Evolutionary conservation across 306 rosid genomes (phyloP).

Genomic region (Cicer arietinum): DNA sequence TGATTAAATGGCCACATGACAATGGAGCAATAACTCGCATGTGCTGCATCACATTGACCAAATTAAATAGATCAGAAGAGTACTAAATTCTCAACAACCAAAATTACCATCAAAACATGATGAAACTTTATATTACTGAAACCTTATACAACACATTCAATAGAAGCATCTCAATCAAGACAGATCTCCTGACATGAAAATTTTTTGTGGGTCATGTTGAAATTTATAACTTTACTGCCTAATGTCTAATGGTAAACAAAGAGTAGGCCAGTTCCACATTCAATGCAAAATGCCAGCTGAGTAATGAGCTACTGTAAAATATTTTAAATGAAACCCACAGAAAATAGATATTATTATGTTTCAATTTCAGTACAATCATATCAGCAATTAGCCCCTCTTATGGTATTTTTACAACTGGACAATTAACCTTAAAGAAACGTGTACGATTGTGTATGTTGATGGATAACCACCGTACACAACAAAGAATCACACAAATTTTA

Average conservation of each 20-base stretch:
- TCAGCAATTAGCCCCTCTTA: constrained; percentile 35
- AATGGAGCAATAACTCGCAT: constrained; percentile 17
- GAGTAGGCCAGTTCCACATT: constrained; percentile 48
- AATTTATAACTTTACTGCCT: constrained; percentile 36
- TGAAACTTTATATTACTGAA: background rate
- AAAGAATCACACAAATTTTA: too few relatives aligned
- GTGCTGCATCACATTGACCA: constrained; percentile 40
- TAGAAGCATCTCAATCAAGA: constrained; percentile 40
- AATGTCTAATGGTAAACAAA: constrained; percentile 28
- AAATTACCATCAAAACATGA: constrained; percentile 38
- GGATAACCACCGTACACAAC: too few relatives aligned
- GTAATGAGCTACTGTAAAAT: constrained; percentile 37
- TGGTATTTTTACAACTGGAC: constrained; percentile 36
- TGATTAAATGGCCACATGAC: constrained; percentile 31
- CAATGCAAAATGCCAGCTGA: constrained; percentile 42
- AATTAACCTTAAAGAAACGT: constrained; percentile 42
- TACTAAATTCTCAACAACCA: constrained; percentile 37
- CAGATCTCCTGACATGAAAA: constrained; percentile 34
- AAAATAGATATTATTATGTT: constrained; percentile 48
- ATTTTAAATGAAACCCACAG: constrained; percentile 72
- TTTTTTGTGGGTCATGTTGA: constrained; percentile 54
- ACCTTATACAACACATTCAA: constrained; percentile 47
- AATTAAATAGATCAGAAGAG: constrained; percentile 19
- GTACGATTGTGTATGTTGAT: constrained; percentile 31
- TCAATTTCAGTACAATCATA: constrained; percentile 41